Evolutionary conservation across 257 asterid genomes (phyloP).

Genomic region (Handroanthus guayacan): DNA sequence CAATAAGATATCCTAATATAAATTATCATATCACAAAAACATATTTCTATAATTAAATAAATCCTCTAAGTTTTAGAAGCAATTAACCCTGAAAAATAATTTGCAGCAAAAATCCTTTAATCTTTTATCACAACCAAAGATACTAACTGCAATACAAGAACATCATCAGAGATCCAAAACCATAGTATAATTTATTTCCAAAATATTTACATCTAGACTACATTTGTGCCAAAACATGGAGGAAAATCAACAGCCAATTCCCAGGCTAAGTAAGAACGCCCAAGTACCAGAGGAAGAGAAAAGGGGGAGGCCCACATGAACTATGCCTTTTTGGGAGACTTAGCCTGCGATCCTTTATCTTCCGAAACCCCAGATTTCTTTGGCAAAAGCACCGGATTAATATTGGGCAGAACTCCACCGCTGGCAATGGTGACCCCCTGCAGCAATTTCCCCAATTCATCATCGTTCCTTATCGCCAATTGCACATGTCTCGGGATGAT

Average conservation of each 20-base stretch:
- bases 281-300: background rate
- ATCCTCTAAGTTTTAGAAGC: too few species aligned
- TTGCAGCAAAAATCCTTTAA: background rate
- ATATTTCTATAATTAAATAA: too few species aligned
- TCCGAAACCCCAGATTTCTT: conserved; percentile 43
- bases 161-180: background rate
- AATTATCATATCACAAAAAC: too few species aligned
- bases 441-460: conserved; percentile 55
- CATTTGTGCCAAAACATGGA: conserved; percentile 1
- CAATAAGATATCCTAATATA: too few species aligned
- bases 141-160: background rate
- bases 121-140: background rate
- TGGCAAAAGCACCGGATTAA: conserved; percentile 52
- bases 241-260: background rate
- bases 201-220: background rate
- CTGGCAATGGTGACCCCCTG: conserved; percentile 51
- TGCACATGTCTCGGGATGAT: conserved; percentile 54
- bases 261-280: background rate
- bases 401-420: conserved; percentile 58
- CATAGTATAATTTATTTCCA: background rate
- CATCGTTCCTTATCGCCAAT: conserved; percentile 58
- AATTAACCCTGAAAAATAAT: too few species aligned
- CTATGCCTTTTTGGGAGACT: conserved; percentile 30
- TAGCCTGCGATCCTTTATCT: conserved; percentile 21
- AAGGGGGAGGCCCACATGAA: background rate